Evolutionary conservation across 2,329 filamentous ascomycete species (phyloP).

Genomic region (Aureobasidium mangrovei): DNA sequence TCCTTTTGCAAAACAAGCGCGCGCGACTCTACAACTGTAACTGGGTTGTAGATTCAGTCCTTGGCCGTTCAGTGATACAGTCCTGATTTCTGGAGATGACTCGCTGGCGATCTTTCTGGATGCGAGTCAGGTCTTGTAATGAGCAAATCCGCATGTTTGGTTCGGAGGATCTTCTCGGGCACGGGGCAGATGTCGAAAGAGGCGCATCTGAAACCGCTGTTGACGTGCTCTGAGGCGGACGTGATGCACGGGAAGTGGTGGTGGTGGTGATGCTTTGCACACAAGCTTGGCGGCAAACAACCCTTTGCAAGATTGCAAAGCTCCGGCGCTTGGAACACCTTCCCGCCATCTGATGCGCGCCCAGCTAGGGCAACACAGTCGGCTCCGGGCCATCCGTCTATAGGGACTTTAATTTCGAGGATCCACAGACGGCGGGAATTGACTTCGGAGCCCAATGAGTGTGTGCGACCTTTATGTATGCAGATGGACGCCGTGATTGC

Average conservation of each 20-base stretch:
- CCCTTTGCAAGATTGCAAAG: background rate
- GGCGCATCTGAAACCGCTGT: conserved; percentile 4
- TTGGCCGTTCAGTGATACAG: too few relatives aligned
- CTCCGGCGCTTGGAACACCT: conserved; percentile 1
- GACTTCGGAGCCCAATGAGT: background rate
- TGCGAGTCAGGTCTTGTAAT: background rate
- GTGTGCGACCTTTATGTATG: conserved; percentile 4
- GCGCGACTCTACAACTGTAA: too few relatives aligned
- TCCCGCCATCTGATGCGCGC: background rate
- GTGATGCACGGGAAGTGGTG: background rate
- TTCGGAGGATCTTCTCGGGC: background rate
- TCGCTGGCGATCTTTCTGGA: background rate
- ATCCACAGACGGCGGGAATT: background rate
- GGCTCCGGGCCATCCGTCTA: background rate
- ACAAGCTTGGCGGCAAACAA: conserved; percentile 1
- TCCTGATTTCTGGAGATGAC: too few relatives aligned
- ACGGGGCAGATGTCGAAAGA: background rate
- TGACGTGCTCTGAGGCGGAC: conserved; percentile 5
- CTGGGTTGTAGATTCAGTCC: too few relatives aligned
- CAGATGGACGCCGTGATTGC: background rate
- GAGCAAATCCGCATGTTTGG: background rate
- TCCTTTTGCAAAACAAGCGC: too few relatives aligned
- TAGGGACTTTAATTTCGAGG: background rate
- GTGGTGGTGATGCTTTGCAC: background rate
- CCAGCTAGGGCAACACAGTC: background rate